Evolutionary conservation across 2,329 filamentous ascomycete species (phyloP).

Genomic region (Fusarium oligoseptatum): DNA sequence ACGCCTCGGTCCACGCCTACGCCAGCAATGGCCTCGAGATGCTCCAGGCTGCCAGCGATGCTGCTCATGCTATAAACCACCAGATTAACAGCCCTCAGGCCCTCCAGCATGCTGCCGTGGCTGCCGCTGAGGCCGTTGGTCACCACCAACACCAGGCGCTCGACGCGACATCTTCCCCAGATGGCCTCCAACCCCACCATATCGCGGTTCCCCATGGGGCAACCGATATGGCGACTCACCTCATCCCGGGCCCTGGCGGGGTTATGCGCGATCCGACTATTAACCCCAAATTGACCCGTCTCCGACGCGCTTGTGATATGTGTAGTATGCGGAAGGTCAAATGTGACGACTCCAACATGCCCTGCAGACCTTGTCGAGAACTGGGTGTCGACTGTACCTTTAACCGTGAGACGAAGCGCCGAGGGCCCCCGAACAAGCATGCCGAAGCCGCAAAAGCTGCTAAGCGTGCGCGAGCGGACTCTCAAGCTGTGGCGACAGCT

Average conservation of each 20-base stretch:
- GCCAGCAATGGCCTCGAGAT: conserved; percentile 62
- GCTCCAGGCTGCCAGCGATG: conserved; percentile 60
- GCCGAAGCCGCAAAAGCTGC: conserved; percentile 68
- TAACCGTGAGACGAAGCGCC: conserved; percentile 68
- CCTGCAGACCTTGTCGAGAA: conserved; percentile 68
- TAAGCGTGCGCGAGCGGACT: conserved; percentile 60
- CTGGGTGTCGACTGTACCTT: conserved; percentile 71
- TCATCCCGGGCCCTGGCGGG: conserved; percentile 40
- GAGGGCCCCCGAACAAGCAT: conserved; percentile 71
- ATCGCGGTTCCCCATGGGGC: conserved; percentile 18
- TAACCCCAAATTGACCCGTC: conserved; percentile 66
- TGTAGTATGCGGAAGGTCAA: conserved; percentile 74
- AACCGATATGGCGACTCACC: conserved; percentile 42
- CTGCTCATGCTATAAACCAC: conserved; percentile 52
- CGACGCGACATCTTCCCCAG: conserved; percentile 26
- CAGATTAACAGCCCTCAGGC: conserved; percentile 54
- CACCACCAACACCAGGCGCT: conserved; percentile 41
- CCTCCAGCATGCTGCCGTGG: conserved; percentile 55
- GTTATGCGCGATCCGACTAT: conserved; percentile 56
- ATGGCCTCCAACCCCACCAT: conserved; percentile 17
- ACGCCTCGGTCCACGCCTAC: conserved; percentile 57
- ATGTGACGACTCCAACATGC: conserved; percentile 69
- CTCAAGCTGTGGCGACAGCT: conserved; percentile 28
- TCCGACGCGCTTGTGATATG: conserved; percentile 72
- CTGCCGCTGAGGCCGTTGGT: conserved; percentile 49